These are phyloP conservation scores for Rhododendron griersonianum DNA, from an alignment of 148 eudicot genomes.

Conservation along the genomic window DNA sequence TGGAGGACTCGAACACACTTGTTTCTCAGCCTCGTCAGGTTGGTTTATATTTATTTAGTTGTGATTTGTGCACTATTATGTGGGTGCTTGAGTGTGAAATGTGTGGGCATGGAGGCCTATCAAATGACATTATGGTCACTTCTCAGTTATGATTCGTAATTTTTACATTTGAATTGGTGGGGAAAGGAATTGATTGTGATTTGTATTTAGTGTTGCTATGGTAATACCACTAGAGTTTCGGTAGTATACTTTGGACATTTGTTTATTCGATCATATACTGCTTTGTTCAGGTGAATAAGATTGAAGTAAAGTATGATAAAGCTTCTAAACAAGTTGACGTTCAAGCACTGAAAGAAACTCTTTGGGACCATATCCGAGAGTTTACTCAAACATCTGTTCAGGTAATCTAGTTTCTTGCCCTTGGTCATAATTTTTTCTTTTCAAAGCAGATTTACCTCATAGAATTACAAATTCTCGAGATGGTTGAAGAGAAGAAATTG, in stretches of 20 bases:
- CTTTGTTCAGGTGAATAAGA: slow-evolving; percentile 61
- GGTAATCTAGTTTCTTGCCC: not conserved
- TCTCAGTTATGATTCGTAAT: not conserved
- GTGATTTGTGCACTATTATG: not conserved
- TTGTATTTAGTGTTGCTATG: not conserved
- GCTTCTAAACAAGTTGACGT: slow-evolving; percentile 95
- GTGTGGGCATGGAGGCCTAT: not conserved
- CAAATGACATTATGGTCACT: not conserved
- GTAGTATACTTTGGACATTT: not conserved
- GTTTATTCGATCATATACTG: not conserved
- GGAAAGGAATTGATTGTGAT: not conserved
- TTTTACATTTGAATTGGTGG: not conserved
- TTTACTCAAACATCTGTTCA: slow-evolving; percentile 16
- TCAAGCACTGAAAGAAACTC: slow-evolving; percentile 78
- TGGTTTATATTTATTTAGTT: slow-evolving; percentile 11
- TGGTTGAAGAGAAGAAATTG: not conserved
- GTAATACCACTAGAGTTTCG: no score
- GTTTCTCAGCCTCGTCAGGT: slow-evolving; percentile 99
- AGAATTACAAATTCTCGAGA: not conserved
- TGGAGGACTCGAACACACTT: slow-evolving; percentile 59
- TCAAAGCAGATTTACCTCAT: not conserved
- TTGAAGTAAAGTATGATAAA: slow-evolving; percentile 88
- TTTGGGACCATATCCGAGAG: slow-evolving; percentile 67
- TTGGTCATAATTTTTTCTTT: not conserved
- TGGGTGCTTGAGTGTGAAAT: not conserved